A percentile compares a stretch with the other conserved stretches of the same genome.
Evolutionary conservation across 129 eudicot species (phyloP).

Genomic region (Escallonia herrerae): DNA sequence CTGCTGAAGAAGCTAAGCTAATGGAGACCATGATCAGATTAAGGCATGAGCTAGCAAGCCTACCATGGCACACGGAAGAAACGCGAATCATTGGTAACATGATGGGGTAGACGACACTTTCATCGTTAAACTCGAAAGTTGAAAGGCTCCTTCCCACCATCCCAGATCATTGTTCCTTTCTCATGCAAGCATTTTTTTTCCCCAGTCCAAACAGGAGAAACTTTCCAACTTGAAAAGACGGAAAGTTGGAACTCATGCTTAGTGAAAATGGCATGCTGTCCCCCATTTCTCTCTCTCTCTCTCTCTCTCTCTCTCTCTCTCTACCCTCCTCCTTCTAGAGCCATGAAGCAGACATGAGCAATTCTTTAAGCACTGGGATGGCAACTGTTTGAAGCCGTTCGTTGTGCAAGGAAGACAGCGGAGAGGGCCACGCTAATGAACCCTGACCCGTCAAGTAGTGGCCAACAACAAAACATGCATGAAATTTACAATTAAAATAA

Average conservation of each 20-base stretch:
- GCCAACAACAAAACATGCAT: conserved; percentile 16
- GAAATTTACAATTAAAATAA: conserved; percentile 3
- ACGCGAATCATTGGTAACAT: conserved; percentile 14
- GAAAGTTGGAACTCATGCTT: conserved; percentile 12
- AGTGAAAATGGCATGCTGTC: conserved; percentile 10
- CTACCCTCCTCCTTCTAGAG: conserved; percentile 8
- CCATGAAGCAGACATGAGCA: conserved; percentile 6
- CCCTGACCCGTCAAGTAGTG: conserved; percentile 11
- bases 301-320: too few relatives aligned
- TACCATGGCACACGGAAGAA: conserved; percentile 20
- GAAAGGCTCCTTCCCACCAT: conserved; percentile 36
- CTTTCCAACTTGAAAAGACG: conserved; percentile 18
- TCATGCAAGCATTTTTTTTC: conserved; percentile 23
- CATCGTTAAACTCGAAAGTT: conserved; percentile 43
- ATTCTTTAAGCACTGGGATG: conserved; percentile 2
- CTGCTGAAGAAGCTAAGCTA: too few relatives aligned
- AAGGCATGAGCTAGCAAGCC: conserved; percentile 28
- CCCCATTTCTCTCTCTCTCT: conserved; percentile 2
- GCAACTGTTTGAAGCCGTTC: conserved; percentile 11
- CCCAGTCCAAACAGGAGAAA: conserved; percentile 2
- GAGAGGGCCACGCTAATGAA: neutral
- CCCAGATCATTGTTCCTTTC: conserved; percentile 12
- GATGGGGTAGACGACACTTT: conserved; percentile 33
- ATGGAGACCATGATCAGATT: neutral
- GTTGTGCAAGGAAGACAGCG: conserved; percentile 9